These are phyloP conservation scores for Leishmania mexicana DNA, from an alignment of 208 protist species.

Conservation along the genomic window DNA sequence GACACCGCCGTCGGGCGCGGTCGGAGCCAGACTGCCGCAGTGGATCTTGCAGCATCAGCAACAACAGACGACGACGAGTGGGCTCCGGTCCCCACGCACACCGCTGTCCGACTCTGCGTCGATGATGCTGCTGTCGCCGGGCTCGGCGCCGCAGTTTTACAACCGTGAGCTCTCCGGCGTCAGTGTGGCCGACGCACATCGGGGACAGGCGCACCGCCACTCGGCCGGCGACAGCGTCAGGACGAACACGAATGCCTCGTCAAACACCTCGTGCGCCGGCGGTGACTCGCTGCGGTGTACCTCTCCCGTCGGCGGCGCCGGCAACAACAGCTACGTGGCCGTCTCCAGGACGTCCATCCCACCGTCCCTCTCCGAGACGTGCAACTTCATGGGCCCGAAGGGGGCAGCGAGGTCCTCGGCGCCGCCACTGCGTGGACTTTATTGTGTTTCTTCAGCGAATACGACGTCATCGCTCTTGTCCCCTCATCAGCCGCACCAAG, in stretches of 20 bases:
- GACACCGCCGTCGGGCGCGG: background rate
- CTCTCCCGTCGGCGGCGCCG: background rate
- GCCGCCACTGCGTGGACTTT: slow-evolving; percentile 1
- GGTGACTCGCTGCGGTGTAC: slow-evolving; percentile 7
- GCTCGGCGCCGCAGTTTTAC: background rate
- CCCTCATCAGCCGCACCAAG: background rate
- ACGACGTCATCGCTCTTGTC: background rate
- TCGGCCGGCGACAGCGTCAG: background rate
- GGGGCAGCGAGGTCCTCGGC: background rate
- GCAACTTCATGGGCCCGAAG: background rate
- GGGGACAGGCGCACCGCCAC: background rate
- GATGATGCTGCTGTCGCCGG: background rate
- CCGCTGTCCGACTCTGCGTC: background rate
- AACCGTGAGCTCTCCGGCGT: background rate
- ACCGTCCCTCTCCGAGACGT: background rate
- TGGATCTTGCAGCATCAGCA: slow-evolving; percentile 3
- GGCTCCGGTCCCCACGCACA: background rate
- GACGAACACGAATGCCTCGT: background rate
- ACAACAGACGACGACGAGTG: background rate
- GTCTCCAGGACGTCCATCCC: background rate
- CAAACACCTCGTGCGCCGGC: background rate
- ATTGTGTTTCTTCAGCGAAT: background rate
- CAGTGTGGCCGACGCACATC: background rate
- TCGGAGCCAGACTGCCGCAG: background rate
- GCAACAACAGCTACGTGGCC: background rate